phyloP scores from a whole-genome alignment of 345 rosid species.

The Citrus cavaleriei region DNA sequence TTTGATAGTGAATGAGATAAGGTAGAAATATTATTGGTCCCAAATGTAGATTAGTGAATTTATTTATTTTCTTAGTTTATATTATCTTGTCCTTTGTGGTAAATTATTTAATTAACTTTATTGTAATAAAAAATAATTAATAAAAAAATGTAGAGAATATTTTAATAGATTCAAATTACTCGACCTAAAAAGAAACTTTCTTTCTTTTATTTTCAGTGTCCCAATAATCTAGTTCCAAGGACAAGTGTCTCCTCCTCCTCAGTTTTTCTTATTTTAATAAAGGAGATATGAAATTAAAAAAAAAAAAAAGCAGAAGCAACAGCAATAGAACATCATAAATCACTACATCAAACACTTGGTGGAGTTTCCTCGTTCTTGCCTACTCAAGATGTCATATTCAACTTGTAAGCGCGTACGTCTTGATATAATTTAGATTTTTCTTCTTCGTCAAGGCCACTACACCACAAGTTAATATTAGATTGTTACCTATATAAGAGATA shows the following conservation, averaged over 20 bases:
- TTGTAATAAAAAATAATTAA: too few relatives aligned
- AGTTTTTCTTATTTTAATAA: neutral
- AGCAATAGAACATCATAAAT: neutral
- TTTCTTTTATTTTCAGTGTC: neutral
- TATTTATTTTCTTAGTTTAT: too few relatives aligned
- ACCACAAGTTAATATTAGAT: neutral
- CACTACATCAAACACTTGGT: neutral
- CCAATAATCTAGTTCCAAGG: neutral
- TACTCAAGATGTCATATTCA: neutral
- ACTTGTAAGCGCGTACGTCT: neutral
- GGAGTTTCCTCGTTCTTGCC: neutral
- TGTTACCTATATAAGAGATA: neutral
- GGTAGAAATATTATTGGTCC: too few relatives aligned
- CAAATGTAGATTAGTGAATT: too few relatives aligned
- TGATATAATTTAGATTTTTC: neutral
- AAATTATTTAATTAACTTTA: too few relatives aligned
- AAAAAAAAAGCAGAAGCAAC: neutral
- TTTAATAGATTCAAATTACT: too few relatives aligned
- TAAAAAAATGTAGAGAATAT: too few relatives aligned
- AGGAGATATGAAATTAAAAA: neutral
- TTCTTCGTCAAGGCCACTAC: neutral
- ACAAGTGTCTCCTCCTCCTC: neutral
- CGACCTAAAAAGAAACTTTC: neutral
- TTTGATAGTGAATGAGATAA: too few relatives aligned
- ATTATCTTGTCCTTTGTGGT: too few relatives aligned